These are phyloP conservation scores for Colletotrichum tropicicola DNA, from an alignment of 2,329 filamentous ascomycete species.

Conservation along the genomic window DNA sequence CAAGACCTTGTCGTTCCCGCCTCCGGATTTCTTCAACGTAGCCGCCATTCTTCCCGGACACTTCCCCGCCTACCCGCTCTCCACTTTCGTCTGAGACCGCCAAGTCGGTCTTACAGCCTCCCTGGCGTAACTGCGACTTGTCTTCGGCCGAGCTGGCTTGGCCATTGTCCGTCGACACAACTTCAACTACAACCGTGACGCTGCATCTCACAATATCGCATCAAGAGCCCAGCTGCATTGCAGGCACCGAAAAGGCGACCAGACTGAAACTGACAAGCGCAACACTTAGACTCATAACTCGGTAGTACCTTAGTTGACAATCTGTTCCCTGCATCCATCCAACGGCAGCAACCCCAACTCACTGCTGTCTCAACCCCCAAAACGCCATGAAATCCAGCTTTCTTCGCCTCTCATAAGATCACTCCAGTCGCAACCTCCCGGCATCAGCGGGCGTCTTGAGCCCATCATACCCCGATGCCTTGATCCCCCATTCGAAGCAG, in stretches of 20 bases:
- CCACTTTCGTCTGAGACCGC: conserved; percentile 14
- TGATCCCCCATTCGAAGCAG: conserved; percentile 26
- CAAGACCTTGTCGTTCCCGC: background rate
- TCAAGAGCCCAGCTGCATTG: too few relatives aligned
- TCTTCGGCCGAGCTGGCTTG: conserved; percentile 12
- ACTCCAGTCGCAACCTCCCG: background rate
- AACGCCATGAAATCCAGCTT: too few relatives aligned
- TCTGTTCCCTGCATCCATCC: background rate
- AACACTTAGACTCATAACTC: background rate
- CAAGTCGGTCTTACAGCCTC: conserved; percentile 7
- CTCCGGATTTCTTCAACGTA: background rate
- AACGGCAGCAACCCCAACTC: background rate
- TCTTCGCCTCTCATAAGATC: too few relatives aligned
- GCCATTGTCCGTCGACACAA: too few relatives aligned
- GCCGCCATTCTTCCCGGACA: background rate
- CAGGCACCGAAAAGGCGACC: too few relatives aligned
- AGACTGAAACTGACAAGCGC: background rate
- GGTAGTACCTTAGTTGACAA: background rate
- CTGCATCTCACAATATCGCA: too few relatives aligned
- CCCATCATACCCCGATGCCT: conserved; percentile 21
- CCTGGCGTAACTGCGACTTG: conserved; percentile 2
- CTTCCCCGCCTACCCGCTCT: conserved; percentile 12
- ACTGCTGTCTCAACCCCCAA: too few relatives aligned
- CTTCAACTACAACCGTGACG: too few relatives aligned
- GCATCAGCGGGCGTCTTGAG: background rate